Evolutionary conservation across 768 basidiomycete species (phyloP), one percentile per base, ranked within the genome.

Genomic region (Coprinopsis cinerea): DNA sequence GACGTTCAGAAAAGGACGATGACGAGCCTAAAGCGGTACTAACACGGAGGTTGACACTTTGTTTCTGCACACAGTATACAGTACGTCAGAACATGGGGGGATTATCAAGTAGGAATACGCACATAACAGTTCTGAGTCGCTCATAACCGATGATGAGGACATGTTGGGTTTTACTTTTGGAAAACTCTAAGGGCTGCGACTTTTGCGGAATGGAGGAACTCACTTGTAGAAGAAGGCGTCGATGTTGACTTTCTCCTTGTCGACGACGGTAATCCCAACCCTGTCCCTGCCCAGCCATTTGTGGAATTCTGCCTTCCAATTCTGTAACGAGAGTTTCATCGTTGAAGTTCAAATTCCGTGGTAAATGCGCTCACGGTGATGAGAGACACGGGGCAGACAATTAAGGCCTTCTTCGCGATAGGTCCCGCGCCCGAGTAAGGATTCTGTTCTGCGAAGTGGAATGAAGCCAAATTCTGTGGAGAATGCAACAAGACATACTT

Each of bases 71-170:
- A n/a, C n/a, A n/a, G n/a, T n/a, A n/a, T n/a, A n/a, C n/a, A n/a
- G n/a, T n/a, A n/a, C n/a, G n/a, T n/a, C n/a, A n/a, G n/a, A n/a
- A n/a, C n/a, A n/a, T n/a, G n/a, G n/a, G n/a, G n/a, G n/a, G n/a
- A 7, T 32, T 32, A 40, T 14, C n/a, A n/a, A 42, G 22, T 4
- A n/a, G 18, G 39, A 1, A 6, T 32, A 69, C 83, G 64, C 59
- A 91, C 92, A 91, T 82, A 5, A 92, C 82, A 15, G 81, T 85
- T 41, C 91, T 72, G 28, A 96, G 74, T 46, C 88, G 83, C 61
- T 98, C 96, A 62, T 99, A 99, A 2, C 96, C 93, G 52, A 97
- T 93, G 52, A 99, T 79, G 17, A 99, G 72, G 1, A 98, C 90
- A 49, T 92, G 85, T 56, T 91, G 85, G 6, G 76, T 76, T 61